Conservation (phyloP, 1,284 basidiomycete species). For the Cutaneotrichosporon arboriforme region DNA sequence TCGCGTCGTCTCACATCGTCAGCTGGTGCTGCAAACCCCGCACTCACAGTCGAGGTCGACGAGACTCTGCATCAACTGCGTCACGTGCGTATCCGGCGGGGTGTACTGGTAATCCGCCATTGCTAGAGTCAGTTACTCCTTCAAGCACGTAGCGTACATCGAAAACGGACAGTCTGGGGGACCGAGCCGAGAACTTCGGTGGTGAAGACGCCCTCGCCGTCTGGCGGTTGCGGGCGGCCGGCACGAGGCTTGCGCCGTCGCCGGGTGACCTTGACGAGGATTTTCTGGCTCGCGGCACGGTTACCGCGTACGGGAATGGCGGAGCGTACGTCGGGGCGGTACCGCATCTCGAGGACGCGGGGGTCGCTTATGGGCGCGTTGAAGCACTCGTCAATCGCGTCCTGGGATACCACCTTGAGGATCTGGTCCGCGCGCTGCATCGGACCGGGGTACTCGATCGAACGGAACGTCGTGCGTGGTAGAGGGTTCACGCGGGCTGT, state of each 20-base stretch:
- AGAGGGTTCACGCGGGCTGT: conserved; percentile 53
- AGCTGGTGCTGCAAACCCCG: too few relatives aligned
- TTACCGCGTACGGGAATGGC: conserved; percentile 76
- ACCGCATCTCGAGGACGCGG: conserved; percentile 60
- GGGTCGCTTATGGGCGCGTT: conserved; percentile 43
- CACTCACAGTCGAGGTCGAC: conserved; percentile 67
- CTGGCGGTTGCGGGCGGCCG: not conserved
- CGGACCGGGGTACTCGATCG: conserved; percentile 85
- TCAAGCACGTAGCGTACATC: conserved; percentile 57
- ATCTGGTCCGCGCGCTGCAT: conserved; percentile 58
- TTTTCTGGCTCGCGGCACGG: conserved; percentile 65
- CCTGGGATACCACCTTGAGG: conserved; percentile 63
- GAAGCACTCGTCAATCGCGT: conserved; percentile 67
- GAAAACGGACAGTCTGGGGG: conserved; percentile 77
- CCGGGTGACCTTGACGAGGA: conserved; percentile 67
- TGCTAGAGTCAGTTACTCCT: conserved; percentile 51
- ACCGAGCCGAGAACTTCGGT: conserved; percentile 70
- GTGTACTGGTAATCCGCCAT: conserved; percentile 89
- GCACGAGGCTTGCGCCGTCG: conserved; percentile 47
- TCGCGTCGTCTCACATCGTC: conserved; percentile 58
- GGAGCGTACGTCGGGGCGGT: conserved; percentile 66
- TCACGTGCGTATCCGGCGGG: conserved; percentile 65
- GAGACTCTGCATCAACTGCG: conserved; percentile 65
- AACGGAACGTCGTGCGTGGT: conserved; percentile 62
- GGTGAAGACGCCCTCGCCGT: conserved; percentile 60